These are phyloP conservation scores for Botrytis tulipae DNA, from an alignment of 2,329 filamentous ascomycete species.

Conservation along the genomic window DNA sequence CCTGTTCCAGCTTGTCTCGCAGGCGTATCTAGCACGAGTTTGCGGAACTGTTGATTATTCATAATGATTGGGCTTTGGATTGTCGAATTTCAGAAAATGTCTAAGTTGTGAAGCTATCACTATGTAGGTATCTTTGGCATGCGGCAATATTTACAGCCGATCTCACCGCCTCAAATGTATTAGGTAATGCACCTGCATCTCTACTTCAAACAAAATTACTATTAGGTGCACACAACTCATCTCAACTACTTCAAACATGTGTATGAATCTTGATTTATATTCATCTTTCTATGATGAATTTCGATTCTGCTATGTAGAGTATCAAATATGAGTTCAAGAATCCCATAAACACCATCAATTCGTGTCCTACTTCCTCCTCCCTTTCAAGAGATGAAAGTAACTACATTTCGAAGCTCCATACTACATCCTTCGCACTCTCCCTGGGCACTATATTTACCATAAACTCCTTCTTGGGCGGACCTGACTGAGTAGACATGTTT, in stretches of 20 bases:
- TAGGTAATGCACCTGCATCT: neutral
- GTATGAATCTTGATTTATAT: neutral
- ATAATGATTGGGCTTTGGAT: constrained; percentile 49
- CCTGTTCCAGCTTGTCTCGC: constrained; percentile 37
- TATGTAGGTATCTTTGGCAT: neutral
- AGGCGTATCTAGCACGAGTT: constrained; percentile 63
- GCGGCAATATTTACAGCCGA: neutral
- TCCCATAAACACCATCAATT: neutral
- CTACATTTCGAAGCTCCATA: constrained; percentile 18
- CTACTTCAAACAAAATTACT: neutral
- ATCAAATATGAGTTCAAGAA: neutral
- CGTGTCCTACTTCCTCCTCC: neutral
- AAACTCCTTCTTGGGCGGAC: neutral
- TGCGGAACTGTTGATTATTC: constrained; percentile 95
- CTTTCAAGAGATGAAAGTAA: neutral
- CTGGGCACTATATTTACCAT: constrained; percentile 8
- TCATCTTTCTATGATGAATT: neutral
- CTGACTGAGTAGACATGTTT: constrained; percentile 11
- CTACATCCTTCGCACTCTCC: neutral
- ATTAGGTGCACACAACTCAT: neutral
- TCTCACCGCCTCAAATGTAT: neutral
- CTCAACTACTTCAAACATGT: neutral
- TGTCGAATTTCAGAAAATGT: neutral
- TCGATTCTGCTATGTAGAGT: neutral
- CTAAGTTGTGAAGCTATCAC: neutral